A percentile compares a stretch with the other conserved stretches of the same genome.
phyloP scores from a whole-genome alignment of 805 yeast species.

The Candida qinlingensis region DNA sequence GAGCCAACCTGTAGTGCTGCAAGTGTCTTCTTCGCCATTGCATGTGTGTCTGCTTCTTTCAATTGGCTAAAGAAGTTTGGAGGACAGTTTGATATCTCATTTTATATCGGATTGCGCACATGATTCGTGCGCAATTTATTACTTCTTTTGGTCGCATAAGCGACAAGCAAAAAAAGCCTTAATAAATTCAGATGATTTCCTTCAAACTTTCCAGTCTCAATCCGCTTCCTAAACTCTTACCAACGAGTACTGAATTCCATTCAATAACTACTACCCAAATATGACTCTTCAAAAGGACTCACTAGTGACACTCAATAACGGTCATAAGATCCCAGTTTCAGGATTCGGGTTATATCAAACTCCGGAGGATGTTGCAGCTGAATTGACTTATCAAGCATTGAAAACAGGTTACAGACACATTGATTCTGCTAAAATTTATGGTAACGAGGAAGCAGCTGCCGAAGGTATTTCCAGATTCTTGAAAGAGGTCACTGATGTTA shows the following conservation, averaged over 20 bases:
- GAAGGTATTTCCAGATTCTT: conserved; percentile 20
- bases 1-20: conserved; percentile 41
- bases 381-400: conserved; percentile 19
- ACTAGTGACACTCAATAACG: conserved; percentile 15
- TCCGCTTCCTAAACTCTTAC: too few relatives aligned
- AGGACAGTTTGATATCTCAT: too few relatives aligned
- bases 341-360: conserved; percentile 23
- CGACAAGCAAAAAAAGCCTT: too few relatives aligned
- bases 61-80: background rate
- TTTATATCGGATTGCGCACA: too few relatives aligned
- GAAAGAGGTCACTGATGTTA: conserved; percentile 16
- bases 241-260: too few relatives aligned
- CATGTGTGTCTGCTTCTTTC: background rate
- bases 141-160: too few relatives aligned
- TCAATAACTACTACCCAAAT: too few relatives aligned
- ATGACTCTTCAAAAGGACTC: conserved; percentile 15
- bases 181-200: too few relatives aligned
- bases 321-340: conserved; percentile 19
- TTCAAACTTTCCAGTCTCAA: too few relatives aligned
- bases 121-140: too few relatives aligned
- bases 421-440: conserved; percentile 19
- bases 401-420: conserved; percentile 23
- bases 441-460: conserved; percentile 19
- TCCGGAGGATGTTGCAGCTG: conserved; percentile 16
- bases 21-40: conserved; percentile 28